Evolutionary conservation across 495 filamentous ascomycete genomes (phyloP), one percentile per base, ranked within the genome.

Genomic region (Aspergillus bertholletiae): DNA sequence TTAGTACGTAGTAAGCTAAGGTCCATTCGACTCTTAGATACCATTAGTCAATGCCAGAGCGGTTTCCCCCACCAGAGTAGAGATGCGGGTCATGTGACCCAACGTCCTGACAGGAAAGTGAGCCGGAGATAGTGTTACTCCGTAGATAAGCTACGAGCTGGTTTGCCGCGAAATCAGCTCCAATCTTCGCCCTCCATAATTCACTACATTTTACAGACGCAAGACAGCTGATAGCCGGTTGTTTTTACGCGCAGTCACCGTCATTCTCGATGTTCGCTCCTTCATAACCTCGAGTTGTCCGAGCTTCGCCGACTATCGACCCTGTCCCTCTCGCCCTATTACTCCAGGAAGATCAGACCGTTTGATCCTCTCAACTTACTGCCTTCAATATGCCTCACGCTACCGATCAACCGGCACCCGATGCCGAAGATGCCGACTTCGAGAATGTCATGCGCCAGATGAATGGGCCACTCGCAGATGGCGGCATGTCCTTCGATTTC

Each of bases 391-490:
- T 81, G 79, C 77, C 77, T 61, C 79, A 80, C 67, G 77, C 79
- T 24, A 80, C 75, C 1, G 57, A 58, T 13, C 57, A 60, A 4
- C 39, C 61, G 28, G 66, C 58, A 20, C 35, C 66, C 27, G 68
- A 68, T 44, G 60, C 51, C 55, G 72, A 74, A 18, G 79, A 80
- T 62, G 61, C 67, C 15, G 70, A 76, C 22, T 80, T 80, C 44
- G 72, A 81, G 30, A 72, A 71, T 68, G 70, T 80, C 32, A 78
- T 81, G 65, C 72, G 72, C 56, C 74, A 76, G 58, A 68, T 78
- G 55, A 78, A 78, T 53, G 74, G 61, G 26, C 71, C 73, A 46
- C 27, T 62, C 22, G 56, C 46, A n/a, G 65, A 73, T 24, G 61
- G 60, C 28, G 72, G 66, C 53, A 66, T 69, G 15, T 51, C 65